Conservation (phyloP, 2,329 filamentous ascomycete genomes). For the Fusarium ramigenum region DNA sequence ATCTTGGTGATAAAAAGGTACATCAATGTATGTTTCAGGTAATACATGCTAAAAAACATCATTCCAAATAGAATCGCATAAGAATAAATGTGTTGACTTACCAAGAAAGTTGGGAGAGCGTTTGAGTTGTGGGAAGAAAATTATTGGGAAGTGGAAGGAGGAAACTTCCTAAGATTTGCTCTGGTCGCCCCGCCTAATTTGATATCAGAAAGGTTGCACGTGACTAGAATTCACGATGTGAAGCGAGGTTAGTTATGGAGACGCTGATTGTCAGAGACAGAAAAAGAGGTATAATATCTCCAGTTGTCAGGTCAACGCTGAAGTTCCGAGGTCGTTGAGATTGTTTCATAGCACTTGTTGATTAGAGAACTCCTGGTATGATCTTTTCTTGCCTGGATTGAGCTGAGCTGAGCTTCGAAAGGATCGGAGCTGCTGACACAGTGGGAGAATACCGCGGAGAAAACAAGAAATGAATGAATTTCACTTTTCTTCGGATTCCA, state of each 20-base stretch:
- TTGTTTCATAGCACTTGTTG: conserved; percentile 32
- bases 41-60: conserved; percentile 68
- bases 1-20: conserved; percentile 75
- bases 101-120: conserved; percentile 41
- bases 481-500: conserved; percentile 46
- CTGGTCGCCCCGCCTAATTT: conserved; percentile 34
- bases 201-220: conserved; percentile 16
- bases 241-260: conserved; percentile 24
- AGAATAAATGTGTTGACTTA: conserved; percentile 41
- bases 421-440: conserved; percentile 13
- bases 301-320: conserved; percentile 19
- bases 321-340: not conserved
- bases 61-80: conserved; percentile 48
- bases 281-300: conserved; percentile 1
- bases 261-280: conserved; percentile 8
- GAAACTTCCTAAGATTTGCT: conserved; percentile 10
- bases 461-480: conserved; percentile 36
- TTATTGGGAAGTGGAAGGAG: conserved; percentile 15
- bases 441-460: conserved; percentile 7
- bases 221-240: conserved; percentile 21
- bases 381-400: not conserved
- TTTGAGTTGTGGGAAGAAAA: conserved; percentile 8
- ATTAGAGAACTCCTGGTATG: conserved; percentile 18
- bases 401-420: conserved; percentile 3
- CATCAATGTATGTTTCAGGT: conserved; percentile 67